phyloP scores from a whole-genome alignment of 1,284 basidiomycete genomes.

The Naganishia liquefaciens region DNA sequence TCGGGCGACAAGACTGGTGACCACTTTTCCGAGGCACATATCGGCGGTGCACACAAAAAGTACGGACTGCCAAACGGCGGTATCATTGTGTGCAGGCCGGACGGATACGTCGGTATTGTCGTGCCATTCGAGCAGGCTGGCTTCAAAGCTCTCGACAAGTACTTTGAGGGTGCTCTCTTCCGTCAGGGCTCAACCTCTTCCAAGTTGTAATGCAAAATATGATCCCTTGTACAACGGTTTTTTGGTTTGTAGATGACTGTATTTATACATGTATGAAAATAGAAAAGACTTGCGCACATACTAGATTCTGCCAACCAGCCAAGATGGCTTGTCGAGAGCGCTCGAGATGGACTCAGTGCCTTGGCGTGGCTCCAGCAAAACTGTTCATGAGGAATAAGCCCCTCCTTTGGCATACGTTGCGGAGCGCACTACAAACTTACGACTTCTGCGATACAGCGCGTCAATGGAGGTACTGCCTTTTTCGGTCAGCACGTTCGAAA shows the following conservation, averaged over 20 bases:
- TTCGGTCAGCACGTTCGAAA: conserved; percentile 49
- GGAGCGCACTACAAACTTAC: conserved; percentile 37
- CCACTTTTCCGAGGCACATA: conserved; percentile 45
- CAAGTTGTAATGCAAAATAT: conserved; percentile 24
- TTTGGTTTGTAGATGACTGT: conserved; percentile 20
- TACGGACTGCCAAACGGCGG: conserved; percentile 63
- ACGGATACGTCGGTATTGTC: conserved; percentile 69
- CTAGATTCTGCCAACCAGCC: conserved; percentile 34
- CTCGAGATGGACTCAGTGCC: conserved; percentile 35
- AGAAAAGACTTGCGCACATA: too few species aligned
- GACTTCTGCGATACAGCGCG: conserved; percentile 52
- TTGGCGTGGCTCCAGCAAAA: conserved; percentile 52
- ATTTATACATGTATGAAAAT: conserved; percentile 17
- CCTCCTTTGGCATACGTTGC: too few species aligned
- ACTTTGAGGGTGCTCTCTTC: conserved; percentile 55
- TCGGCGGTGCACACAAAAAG: conserved; percentile 56
- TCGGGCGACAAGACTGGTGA: conserved; percentile 52
- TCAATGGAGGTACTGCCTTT: conserved; percentile 51
- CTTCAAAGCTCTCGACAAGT: conserved; percentile 56
- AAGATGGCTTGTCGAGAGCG: conserved; percentile 31
- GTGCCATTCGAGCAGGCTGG: conserved; percentile 58
- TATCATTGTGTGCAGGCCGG: conserved; percentile 68
- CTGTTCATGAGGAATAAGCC: conserved; percentile 31
- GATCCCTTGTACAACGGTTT: conserved; percentile 25
- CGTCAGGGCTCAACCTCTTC: background rate